Conservation (phyloP, 768 basidiomycete genomes). For the Rhizopogon sp. region DNA sequence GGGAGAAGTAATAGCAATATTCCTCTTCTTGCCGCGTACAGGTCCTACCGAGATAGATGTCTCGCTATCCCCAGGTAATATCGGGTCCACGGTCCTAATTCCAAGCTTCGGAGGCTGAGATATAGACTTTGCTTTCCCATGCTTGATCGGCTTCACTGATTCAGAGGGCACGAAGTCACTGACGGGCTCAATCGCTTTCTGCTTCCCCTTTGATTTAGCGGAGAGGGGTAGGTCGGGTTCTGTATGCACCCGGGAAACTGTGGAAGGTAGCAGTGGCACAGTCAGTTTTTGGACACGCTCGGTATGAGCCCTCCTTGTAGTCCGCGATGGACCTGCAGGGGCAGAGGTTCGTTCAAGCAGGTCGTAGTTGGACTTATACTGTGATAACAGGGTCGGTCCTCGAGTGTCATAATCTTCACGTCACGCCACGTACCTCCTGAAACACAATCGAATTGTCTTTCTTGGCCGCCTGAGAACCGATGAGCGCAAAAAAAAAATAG, state of each 20-base stretch:
- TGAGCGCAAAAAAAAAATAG: background rate
- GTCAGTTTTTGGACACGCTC: constrained; percentile 46
- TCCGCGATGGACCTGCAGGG: constrained; percentile 45
- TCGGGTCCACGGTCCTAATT: background rate
- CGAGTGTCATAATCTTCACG: background rate
- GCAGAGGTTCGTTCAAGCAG: constrained; percentile 45
- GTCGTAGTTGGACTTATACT: constrained; percentile 64
- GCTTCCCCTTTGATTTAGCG: constrained; percentile 27
- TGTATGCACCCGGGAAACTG: constrained; percentile 4
- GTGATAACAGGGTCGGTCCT: constrained; percentile 1
- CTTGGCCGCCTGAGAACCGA: constrained; percentile 56
- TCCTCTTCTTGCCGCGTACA: constrained; percentile 1
- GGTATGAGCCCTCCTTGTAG: constrained; percentile 55
- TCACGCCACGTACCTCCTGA: constrained; percentile 48
- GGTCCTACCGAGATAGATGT: background rate
- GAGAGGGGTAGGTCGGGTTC: constrained; percentile 15
- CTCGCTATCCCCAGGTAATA: background rate
- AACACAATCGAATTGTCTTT: constrained; percentile 68
- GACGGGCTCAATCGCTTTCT: constrained; percentile 18
- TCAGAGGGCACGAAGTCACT: background rate
- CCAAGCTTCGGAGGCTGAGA: background rate
- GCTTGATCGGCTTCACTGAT: constrained; percentile 12
- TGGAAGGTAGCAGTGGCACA: constrained; percentile 15
- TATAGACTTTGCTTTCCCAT: constrained; percentile 20
- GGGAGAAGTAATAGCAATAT: background rate